Conservation (phyloP, 768 basidiomycete species). For the Peribolospora kevripleyi region DNA sequence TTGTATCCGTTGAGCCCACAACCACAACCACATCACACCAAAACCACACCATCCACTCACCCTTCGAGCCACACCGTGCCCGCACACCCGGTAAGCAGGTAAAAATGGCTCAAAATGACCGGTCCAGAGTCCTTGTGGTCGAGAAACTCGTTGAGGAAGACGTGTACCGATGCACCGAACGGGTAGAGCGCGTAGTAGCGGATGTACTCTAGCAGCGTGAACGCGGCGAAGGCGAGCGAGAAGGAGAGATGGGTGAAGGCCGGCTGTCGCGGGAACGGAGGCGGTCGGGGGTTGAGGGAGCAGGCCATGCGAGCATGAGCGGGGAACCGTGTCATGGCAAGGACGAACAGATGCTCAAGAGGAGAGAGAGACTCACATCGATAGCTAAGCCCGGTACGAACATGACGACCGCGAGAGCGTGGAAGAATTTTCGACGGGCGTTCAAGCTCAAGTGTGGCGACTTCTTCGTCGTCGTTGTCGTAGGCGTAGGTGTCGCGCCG, state of each 20-base stretch:
- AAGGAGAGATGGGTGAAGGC: constrained; percentile 90
- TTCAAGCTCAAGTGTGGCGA: constrained; percentile 72
- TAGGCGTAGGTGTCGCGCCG: constrained; percentile 8
- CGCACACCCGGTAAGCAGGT: constrained; percentile 83
- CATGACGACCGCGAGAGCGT: constrained; percentile 84
- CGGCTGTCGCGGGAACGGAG: constrained; percentile 31
- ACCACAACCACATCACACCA: constrained; percentile 2
- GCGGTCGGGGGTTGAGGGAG: background rate
- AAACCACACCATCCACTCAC: constrained; percentile 25
- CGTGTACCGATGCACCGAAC: constrained; percentile 69
- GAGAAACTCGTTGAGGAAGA: constrained; percentile 93
- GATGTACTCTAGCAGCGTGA: constrained; percentile 89
- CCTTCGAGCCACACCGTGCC: constrained; percentile 87
- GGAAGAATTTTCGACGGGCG: constrained; percentile 86
- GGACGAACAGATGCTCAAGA: background rate
- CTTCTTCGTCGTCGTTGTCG: constrained; percentile 69
- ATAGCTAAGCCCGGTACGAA: constrained; percentile 79
- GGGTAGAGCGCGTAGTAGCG: constrained; percentile 97
- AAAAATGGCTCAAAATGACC: constrained; percentile 92
- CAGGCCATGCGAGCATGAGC: background rate
- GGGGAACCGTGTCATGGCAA: background rate
- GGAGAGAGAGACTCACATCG: constrained; percentile 39
- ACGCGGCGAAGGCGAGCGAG: constrained; percentile 78
- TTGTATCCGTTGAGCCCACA: background rate
- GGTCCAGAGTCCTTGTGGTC: constrained; percentile 87